Evolutionary conservation across 768 basidiomycete genomes (phyloP), one percentile per base, ranked within the genome.

Genomic region (Leccinum longicurvipes): DNA sequence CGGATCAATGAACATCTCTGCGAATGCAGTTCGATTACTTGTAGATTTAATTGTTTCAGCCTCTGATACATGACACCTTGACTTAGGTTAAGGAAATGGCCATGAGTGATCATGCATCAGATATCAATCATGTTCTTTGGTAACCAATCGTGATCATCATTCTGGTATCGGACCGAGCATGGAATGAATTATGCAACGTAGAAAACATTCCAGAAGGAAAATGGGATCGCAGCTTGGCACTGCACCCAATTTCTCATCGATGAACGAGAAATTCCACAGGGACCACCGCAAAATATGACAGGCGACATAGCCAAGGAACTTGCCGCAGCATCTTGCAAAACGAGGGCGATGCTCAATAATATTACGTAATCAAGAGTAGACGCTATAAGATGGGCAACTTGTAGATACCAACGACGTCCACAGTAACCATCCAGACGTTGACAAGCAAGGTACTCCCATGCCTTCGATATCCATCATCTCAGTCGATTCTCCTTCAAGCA

Each of bases 381-480:
- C n/a, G 5, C 11, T 58, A 64, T 62, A 63, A 63, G 53, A 42
- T 42, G 12, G 9, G 6, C 2, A 3, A 3, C 9, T 8, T 11
- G n/a, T n/a, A 24, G 11, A 23, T 24, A n/a, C 44, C 52, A 63
- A 50, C 56, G n/a, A 41, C 15, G 31, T 31, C 27, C 25, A 55
- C 31, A 54, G 41, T 36, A 45, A 54, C 54, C 44, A 62, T 48
- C 27, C 28, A 28, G 19, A 28, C 46, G 32, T 21, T 17, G 34
- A 54, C 32, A 41, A 19, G 15, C 47, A 23, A 58, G 21, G 47
- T 17, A 44, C 50, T 34, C 28, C 23, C 47, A 66, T 65, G 62
- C 63, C 70, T 19, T 72, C 70, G 15, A 61, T 73, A 59, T 68
- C 68, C 27, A 65, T 72, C 55, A 56, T 66, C 41, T 62, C 68